Evolutionary conservation across 257 asterid species (phyloP), one percentile per base, ranked within the genome.

Genomic region (Cruciata laevipes): DNA sequence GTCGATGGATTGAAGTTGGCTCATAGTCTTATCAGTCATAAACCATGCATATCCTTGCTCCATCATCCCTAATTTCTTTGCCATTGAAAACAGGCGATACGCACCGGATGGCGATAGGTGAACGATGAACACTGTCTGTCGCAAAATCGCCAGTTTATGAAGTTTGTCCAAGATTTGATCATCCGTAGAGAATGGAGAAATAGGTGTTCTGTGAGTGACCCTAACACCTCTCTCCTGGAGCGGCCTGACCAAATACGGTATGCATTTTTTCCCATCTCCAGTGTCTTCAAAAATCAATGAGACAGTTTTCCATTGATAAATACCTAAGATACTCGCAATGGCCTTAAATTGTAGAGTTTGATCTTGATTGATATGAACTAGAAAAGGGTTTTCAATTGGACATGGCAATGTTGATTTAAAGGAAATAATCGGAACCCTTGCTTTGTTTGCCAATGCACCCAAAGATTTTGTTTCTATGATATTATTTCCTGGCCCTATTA

Each of bases 21-120:
- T 56, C 85, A 79, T 84, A 62, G 75, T 67, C 71, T 73, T 79
- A 69, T 74, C 78, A 6, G 83, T 84, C 47, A 78, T 47, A 13
- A 84, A 65, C 89, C 89, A 84, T 17, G 81, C 86, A 64, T 62
- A 79, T 40, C 83, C 86, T 60, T 69, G 71, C 68, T 69, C 66
- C 80, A 75, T 73, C 86, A 81, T 75, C 37, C 80, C 79, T 3
- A 84, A 63, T 69, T 27, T 53, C 62, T 73, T 76, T 0, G 83
- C 81, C 27, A n/a, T 69, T 44, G 12, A 11, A 69, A 84, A 76
- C 38, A 84, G 68, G 57, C 27, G 77, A 47, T 80, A 70, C 18
- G 82, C 69, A 14, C 70, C 73, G 32, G 75, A 61, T 14, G 75
- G 71, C 23, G 87, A 69, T 69, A 81, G 20, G 32, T 78, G 85